Conservation (phyloP, 2,329 filamentous ascomycete genomes). For the Ceratocystis lukuohia region DNA sequence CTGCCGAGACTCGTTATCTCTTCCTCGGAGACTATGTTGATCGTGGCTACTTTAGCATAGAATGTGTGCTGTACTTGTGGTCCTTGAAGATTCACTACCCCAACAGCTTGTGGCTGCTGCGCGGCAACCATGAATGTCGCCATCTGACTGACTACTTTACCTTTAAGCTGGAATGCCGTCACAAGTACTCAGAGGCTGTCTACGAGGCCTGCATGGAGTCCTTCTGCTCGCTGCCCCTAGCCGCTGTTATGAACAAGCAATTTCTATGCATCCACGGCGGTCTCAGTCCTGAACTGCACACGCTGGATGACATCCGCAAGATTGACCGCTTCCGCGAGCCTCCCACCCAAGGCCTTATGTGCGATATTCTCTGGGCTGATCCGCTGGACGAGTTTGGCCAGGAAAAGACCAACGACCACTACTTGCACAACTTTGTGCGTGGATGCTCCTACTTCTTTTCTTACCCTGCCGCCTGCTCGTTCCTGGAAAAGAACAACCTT, state of each 20-base stretch:
- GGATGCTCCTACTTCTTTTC: slow-evolving; percentile 99
- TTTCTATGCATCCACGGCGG: slow-evolving; percentile 98
- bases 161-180: slow-evolving; percentile 98
- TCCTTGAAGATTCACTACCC: slow-evolving; percentile 98
- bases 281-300: slow-evolving; percentile 88
- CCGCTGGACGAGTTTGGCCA: slow-evolving; percentile 96
- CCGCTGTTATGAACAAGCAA: slow-evolving; percentile 99
- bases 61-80: slow-evolving; percentile 97
- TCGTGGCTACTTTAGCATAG: slow-evolving; percentile 96
- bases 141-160: slow-evolving; percentile 99
- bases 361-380: slow-evolving; percentile 97
- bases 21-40: slow-evolving; percentile 98
- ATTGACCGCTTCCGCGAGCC: slow-evolving; percentile 97
- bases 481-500: slow-evolving; percentile 97
- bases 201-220: slow-evolving; percentile 99
- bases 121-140: slow-evolving; percentile 96
- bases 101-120: slow-evolving; percentile 88
- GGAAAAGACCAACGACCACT: slow-evolving; percentile 96
- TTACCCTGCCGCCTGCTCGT: slow-evolving; percentile 90
- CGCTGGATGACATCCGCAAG: slow-evolving; percentile 72
- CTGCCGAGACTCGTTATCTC: slow-evolving; percentile 87
- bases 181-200: slow-evolving; percentile 93
- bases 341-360: slow-evolving; percentile 95
- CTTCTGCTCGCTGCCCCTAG: slow-evolving; percentile 85
- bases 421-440: slow-evolving; percentile 94